Evolutionary conservation across 1,284 basidiomycete species (phyloP).

Genomic region (Microbotryum intermedium): DNA sequence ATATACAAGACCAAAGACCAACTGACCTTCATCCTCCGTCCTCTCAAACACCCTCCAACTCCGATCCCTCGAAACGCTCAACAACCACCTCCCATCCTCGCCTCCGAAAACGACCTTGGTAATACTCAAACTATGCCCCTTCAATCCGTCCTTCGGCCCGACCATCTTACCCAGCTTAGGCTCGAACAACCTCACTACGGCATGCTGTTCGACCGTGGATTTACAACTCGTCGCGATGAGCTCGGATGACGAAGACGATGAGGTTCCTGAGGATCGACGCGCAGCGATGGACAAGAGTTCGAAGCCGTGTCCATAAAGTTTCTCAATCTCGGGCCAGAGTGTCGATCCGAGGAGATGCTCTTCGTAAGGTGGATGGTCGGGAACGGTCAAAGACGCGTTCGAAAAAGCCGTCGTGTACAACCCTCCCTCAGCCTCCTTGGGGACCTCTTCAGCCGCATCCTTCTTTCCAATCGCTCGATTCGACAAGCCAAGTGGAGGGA

Average conservation of each 20-base stretch:
- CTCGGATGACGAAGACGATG: constrained; percentile 54
- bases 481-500: constrained; percentile 66
- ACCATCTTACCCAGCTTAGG: constrained; percentile 56
- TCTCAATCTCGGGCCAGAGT: constrained; percentile 94
- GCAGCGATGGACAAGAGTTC: constrained; percentile 75
- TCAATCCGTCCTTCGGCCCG: constrained; percentile 55
- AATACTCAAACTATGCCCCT: constrained; percentile 80
- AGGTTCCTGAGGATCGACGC: too few species aligned
- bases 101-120: constrained; percentile 73
- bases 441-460: not conserved
- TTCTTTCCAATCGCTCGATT: constrained; percentile 51
- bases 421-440: not conserved
- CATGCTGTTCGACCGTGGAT: constrained; percentile 77
- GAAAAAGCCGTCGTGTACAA: constrained; percentile 47
- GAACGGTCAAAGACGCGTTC: constrained; percentile 6
- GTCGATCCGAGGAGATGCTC: constrained; percentile 67
- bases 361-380: constrained; percentile 44
- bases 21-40: constrained; percentile 27
- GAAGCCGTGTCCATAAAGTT: constrained; percentile 95
- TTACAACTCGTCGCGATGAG: constrained; percentile 88
- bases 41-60: constrained; percentile 76
- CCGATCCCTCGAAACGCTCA: constrained; percentile 84
- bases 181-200: constrained; percentile 76
- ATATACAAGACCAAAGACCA: not conserved
- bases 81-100: constrained; percentile 43